Evolutionary conservation across 2,329 filamentous ascomycete species (phyloP).

Genomic region (Aschersonia sp.): DNA sequence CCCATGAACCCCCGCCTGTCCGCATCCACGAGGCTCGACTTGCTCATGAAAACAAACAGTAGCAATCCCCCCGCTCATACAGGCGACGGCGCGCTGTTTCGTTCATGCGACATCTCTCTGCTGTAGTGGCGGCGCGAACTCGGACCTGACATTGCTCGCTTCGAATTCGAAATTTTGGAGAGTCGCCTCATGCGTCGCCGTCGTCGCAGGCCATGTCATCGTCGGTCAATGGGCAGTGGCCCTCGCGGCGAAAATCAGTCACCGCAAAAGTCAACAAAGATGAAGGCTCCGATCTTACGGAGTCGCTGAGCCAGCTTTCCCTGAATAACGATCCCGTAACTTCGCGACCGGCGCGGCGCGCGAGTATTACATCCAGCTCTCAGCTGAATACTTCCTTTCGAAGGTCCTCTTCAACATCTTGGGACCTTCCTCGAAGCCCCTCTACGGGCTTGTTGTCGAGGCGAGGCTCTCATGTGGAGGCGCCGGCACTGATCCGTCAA

Average conservation of each 20-base stretch:
- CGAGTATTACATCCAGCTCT: slow-evolving; percentile 19
- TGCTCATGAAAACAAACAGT: background rate
- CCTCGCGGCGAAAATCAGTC: slow-evolving; percentile 1
- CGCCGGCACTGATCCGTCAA: slow-evolving; percentile 38
- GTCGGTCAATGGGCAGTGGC: background rate
- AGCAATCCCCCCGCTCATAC: background rate
- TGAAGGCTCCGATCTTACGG: slow-evolving; percentile 19
- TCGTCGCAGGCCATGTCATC: background rate
- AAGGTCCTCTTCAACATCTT: slow-evolving; percentile 22
- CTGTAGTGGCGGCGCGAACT: background rate
- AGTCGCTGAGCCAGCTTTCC: slow-evolving; percentile 29
- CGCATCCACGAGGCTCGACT: too few relatives aligned
- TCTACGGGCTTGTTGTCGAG: slow-evolving; percentile 25
- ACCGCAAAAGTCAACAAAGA: background rate
- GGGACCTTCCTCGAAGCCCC: slow-evolving; percentile 25
- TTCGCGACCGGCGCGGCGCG: slow-evolving; percentile 8
- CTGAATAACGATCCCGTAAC: slow-evolving; percentile 20
- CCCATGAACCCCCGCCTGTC: too few relatives aligned
- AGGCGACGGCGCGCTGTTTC: background rate
- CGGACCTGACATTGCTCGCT: background rate
- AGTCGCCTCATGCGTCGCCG: background rate
- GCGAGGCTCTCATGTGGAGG: slow-evolving; percentile 30
- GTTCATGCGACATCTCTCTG: background rate
- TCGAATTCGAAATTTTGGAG: background rate
- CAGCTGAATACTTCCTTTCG: slow-evolving; percentile 21